Evolutionary conservation across 2,329 filamentous ascomycete species (phyloP).

Genomic region (Sporothrix brasiliensis): DNA sequence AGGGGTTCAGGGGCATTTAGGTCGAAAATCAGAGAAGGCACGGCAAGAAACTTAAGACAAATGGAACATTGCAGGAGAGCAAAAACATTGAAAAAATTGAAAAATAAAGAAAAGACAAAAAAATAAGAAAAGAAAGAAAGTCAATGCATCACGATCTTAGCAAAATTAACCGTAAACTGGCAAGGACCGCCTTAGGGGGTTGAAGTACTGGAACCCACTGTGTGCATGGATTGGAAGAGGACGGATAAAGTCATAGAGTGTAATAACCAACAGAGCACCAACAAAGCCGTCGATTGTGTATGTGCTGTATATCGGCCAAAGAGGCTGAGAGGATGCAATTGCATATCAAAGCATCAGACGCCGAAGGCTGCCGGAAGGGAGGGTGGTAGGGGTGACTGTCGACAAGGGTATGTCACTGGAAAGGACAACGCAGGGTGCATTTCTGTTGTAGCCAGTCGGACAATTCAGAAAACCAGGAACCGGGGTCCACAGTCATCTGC

Average conservation of each 20-base stretch:
- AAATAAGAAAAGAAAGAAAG: neutral
- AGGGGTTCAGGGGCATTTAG: conserved; percentile 27
- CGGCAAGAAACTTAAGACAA: neutral
- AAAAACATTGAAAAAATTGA: neutral
- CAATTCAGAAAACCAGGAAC: conserved; percentile 29
- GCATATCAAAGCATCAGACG: conserved; percentile 28
- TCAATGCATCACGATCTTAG: neutral
- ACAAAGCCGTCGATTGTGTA: neutral
- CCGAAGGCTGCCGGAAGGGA: conserved; percentile 20
- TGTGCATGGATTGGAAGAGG: neutral
- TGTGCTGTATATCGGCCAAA: conserved; percentile 22
- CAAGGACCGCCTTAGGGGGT: neutral
- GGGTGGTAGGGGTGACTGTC: conserved; percentile 28
- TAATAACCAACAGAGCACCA: conserved; percentile 12
- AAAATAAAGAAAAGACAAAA: neutral
- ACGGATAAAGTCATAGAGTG: conserved; percentile 15
- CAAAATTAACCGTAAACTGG: neutral
- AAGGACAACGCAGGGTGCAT: conserved; percentile 12
- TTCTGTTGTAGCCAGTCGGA: conserved; percentile 31
- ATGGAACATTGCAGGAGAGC: neutral
- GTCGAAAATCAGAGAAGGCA: conserved; percentile 8
- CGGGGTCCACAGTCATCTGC: conserved; percentile 21
- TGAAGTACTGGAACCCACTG: conserved; percentile 6
- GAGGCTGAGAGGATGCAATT: conserved; percentile 26
- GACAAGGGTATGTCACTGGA: conserved; percentile 25